Base-by-base conservation (phyloP, 176 grass and related monocot genomes). In the Aegilops sharonensis region DNA sequence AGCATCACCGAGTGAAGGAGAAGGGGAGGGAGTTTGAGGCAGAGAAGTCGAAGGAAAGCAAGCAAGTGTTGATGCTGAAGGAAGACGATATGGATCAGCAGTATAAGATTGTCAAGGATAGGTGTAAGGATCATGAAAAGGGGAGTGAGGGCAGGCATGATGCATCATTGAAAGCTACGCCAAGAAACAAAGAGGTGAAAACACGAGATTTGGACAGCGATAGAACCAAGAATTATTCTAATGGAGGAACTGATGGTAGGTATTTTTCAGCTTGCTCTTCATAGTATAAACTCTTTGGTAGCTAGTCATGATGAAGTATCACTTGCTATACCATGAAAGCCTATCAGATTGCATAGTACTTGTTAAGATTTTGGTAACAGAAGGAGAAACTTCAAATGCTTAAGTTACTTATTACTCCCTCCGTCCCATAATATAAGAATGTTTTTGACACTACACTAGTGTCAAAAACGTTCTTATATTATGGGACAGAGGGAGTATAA, bases 111-210 rank as follows among this genome's bases (percentile, higher is more conserved):
- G 68, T 8, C 15, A 85, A 85, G 60, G 83, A 85, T 23, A 85
- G 25, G 70, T 64, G 32, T 47, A 57, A 50, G 12, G 81, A 66
- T 62, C 71, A 85, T 77, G 71, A 77, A 11, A 77, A 66, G 83
- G 82, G 39, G 57, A 25, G 35, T 34, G 71, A 50, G 18, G 31
- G 39, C 27, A 65, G 39, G 59, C 72, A 66, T 17, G 83, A 77
- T 30, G 72, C 71, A n/a, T 76, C 59, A 14, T 17, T 2, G 0
- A 85, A 77, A 65, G 59, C 43, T 50, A 24, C 5, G 2, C 0
- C 29, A 13, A 85, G 57, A 77, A 35, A 45, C 56, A 85, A 85
- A 32, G 83, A 76, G 24, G 83, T 59, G 39, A 85, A 85, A 66
- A 18, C 83, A 76, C 37, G 11, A 32, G 57, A 77, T 64, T 52